Base-by-base conservation (phyloP, 441 rosid genomes). In the Populus hybrid region DNA sequence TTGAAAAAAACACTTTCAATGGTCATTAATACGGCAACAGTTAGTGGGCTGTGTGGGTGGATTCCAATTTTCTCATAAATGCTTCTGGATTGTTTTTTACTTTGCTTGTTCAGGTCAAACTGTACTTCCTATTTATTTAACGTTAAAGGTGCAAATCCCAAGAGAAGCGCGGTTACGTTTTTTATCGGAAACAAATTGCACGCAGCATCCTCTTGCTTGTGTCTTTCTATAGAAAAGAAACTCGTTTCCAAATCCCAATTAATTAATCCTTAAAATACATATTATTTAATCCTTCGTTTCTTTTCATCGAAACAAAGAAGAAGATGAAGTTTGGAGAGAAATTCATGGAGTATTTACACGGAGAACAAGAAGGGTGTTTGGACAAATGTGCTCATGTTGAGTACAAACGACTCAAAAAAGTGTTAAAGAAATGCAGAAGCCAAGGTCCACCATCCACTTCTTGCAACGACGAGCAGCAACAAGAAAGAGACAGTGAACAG, bases 271-370 rank as follows among this genome's bases (percentile, higher is more conserved):
- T 50, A 14, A 50, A 14, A 50, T 50, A 14, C 14, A 14, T 50
- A 50, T 50, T 50, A 50, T 14, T 40, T 1, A 14, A 14, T 14
- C 20, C 20, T 1, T 50, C 18, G 57, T 50, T 16, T 14, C 57
- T 50, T 1, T 50, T 50, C 57, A 14, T 50, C 57, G 57, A 50
- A 50, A 50, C 18, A 50, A 50, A 14, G 70, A 79, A 50, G 77
- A 85, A 59, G 79, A 93, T 95, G 99, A 95, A 93, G 85, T 95
- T 93, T 83, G 99, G 96, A 61, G 98, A 89, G 76, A 85, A 89
- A 32, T 95, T 90, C 57, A 85, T 79, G 79, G 96, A 92, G 83
- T 93, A 90, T 78, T 73, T 91, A 75, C 93, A 78, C 67, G 95
- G 97, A 72, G 94, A 92, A 67, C 90, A 86, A 20, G 91, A 89